A percentile compares a stretch with the other conserved stretches of the same genome.
Evolutionary conservation across 2,329 filamentous ascomycete species (phyloP).

Genomic region (Coniochaeta sp.): DNA sequence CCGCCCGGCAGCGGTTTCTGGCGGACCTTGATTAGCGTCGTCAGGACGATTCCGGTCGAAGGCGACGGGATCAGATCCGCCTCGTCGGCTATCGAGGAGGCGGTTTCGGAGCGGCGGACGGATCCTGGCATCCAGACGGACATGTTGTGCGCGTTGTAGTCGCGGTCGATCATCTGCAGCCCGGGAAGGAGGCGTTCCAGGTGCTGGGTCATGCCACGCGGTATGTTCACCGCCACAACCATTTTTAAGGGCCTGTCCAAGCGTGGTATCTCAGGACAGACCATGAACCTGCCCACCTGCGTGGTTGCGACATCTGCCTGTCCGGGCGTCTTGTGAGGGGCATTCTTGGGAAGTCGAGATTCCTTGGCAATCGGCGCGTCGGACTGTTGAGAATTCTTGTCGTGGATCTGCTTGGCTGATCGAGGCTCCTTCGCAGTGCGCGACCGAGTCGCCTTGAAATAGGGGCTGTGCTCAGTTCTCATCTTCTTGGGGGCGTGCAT

Average conservation of each 20-base stretch:
- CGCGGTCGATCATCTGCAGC: constrained; percentile 18
- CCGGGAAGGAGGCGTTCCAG: constrained; percentile 15
- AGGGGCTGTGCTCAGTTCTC: constrained; percentile 7
- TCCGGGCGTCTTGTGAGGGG: neutral
- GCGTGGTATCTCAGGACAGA: constrained; percentile 10
- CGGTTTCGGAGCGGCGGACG: constrained; percentile 6
- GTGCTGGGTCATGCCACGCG: constrained; percentile 8
- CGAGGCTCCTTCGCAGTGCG: neutral
- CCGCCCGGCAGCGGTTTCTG: constrained; percentile 63
- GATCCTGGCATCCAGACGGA: constrained; percentile 13
- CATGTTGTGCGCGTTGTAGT: constrained; percentile 17
- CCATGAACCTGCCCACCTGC: constrained; percentile 7
- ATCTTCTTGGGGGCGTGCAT: constrained; percentile 10
- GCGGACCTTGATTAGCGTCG: constrained; percentile 63
- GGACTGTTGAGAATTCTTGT: neutral
- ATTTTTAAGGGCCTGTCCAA: constrained; percentile 9
- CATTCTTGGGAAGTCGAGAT: neutral
- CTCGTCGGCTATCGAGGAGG: constrained; percentile 41
- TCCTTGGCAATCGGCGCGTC: neutral
- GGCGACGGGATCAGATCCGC: constrained; percentile 70
- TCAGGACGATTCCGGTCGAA: constrained; percentile 59
- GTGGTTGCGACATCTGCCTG: constrained; percentile 7
- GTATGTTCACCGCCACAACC: constrained; percentile 17
- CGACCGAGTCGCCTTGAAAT: constrained; percentile 5
- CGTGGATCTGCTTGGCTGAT: neutral